Conservation (phyloP, 345 rosid genomes). For the Excoecaria agallocha region DNA sequence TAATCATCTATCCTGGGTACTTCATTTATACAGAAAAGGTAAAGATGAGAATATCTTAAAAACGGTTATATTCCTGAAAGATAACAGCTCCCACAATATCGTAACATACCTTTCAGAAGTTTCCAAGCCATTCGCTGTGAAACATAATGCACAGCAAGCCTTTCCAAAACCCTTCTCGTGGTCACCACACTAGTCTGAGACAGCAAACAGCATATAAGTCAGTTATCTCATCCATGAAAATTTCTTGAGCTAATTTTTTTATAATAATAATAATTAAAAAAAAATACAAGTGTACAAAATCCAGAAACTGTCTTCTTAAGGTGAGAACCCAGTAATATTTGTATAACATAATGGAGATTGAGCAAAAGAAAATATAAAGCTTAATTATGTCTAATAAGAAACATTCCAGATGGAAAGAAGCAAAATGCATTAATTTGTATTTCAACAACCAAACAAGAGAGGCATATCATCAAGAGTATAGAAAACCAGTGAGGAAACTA, state of each 20-base stretch:
- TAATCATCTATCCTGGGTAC: background rate
- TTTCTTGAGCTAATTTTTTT: background rate
- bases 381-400: background rate
- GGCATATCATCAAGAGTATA: background rate
- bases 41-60: background rate
- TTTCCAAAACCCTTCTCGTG: conserved; percentile 80
- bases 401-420: background rate
- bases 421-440: background rate
- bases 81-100: background rate
- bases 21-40: background rate
- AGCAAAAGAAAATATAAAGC: background rate
- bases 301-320: background rate
- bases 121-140: conserved; percentile 96
- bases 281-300: background rate
- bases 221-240: background rate
- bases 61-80: background rate
- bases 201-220: conserved; percentile 21
- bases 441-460: background rate
- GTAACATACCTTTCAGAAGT: conserved; percentile 77
- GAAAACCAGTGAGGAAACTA: background rate
- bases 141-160: conserved; percentile 73
- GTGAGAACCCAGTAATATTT: background rate
- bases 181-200: conserved; percentile 82
- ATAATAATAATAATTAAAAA: no score
- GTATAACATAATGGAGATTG: background rate